Base-by-base conservation (phyloP, 352 stramenopile genomes). In the Pythium plurisporium region DNA sequence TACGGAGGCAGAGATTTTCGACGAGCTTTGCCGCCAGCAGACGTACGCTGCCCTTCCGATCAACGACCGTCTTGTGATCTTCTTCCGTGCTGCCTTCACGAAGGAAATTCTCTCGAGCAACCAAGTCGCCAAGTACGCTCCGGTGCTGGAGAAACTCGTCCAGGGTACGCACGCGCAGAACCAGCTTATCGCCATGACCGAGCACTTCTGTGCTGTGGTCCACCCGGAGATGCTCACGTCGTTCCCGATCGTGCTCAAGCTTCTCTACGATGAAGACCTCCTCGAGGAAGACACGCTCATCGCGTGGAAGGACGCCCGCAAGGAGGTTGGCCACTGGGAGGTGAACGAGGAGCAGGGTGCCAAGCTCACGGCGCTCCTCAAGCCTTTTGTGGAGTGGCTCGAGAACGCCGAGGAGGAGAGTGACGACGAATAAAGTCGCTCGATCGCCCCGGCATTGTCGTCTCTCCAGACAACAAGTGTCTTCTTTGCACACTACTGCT, bases 361-460 rank as follows among this genome's bases (percentile, higher is more conserved):
- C 12, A 82, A 82, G 48, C 74, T 99, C 40, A 85, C 89, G 56
- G 71, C 73, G 14, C 77, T 96, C 57, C 76, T 97, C 23, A 80
- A 97, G 68, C 95, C 95, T 4, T 98, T 99, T 57, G 87, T 98
- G 38, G 93, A 97, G 50, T 99, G 96, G 96, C 87, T 99, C 29
- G 86, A 98, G 81, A 97, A 99, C 73, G 93, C 91, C 38, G 90
- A 97, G 57, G 90, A 97, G 42, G 89, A 96, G 59, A 94, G 90
- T 40, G 82, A 89, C 37, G 85, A 86, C 52, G 69, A 89, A 56
- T 85, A 84, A 69, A 38, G 36, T 38, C 2, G 10, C 23, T 25
- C 25, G 5, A 14, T 22, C 17, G 4, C 20, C 15, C 3, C 36
- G 36, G 14, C 36, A 8, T 22, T 42, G 36, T n/a, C 17, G 36